Conservation (phyloP, 2,329 filamentous ascomycete species). For the Nemania sp. region DNA sequence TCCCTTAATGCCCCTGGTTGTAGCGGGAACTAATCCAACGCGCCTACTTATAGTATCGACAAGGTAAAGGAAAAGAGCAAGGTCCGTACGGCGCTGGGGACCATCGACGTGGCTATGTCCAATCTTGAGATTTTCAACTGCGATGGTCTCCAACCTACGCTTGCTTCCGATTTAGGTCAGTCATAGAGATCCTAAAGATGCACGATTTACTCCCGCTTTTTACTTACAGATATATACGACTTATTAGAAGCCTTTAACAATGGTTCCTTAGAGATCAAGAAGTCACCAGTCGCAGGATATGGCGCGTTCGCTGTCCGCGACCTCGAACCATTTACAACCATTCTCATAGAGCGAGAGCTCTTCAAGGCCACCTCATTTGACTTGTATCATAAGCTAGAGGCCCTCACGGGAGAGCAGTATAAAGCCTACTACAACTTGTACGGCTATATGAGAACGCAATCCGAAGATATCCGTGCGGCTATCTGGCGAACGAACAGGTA, state of each 20-base stretch:
- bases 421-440: slow-evolving; percentile 56
- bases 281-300: slow-evolving; percentile 58
- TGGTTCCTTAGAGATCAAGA: slow-evolving; percentile 55
- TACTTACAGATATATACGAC: background rate
- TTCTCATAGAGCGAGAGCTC: slow-evolving; percentile 61
- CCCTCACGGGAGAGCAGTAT: slow-evolving; percentile 50
- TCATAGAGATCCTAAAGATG: background rate
- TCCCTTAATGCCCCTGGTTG: no score
- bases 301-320: slow-evolving; percentile 60
- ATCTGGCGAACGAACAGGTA: slow-evolving; percentile 63
- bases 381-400: slow-evolving; percentile 54
- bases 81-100: slow-evolving; percentile 1
- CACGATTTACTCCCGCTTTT: background rate
- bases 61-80: slow-evolving; percentile 24
- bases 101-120: slow-evolving; percentile 17
- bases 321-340: slow-evolving; percentile 54
- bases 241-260: slow-evolving; percentile 50
- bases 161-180: slow-evolving; percentile 32
- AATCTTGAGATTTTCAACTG: slow-evolving; percentile 23
- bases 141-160: slow-evolving; percentile 29
- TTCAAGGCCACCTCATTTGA: slow-evolving; percentile 50
- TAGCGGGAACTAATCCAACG: background rate
- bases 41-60: slow-evolving; percentile 17
- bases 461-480: slow-evolving; percentile 50
- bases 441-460: slow-evolving; percentile 49